A percentile compares a stretch with the other conserved stretches of the same genome.
Evolutionary conservation across 176 grass and related monocot species (phyloP).

Genomic region (Eremochloa ophiuroides): DNA sequence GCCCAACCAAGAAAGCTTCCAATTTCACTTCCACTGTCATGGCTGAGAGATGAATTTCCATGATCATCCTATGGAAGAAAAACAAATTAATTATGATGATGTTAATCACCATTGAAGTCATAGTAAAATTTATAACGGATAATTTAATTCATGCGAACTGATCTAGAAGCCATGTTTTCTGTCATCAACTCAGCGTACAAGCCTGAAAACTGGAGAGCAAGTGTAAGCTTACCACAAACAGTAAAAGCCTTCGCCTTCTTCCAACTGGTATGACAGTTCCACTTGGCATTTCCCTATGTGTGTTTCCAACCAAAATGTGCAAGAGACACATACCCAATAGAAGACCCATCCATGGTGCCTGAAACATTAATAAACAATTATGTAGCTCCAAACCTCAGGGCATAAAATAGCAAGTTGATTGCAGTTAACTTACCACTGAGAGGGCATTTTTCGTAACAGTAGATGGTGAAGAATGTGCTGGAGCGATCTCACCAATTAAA

Average conservation of each 20-base stretch:
- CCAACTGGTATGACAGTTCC: conserved; percentile 61
- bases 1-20: conserved; percentile 91
- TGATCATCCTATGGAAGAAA: conserved; percentile 25
- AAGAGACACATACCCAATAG: conserved; percentile 42
- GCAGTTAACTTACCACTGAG: conserved; percentile 58
- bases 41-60: conserved; percentile 18
- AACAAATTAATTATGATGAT: conserved; percentile 10
- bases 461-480: conserved; percentile 44
- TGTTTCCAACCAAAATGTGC: conserved; percentile 42
- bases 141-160: background rate
- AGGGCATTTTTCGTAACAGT: conserved; percentile 58
- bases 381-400: conserved; percentile 2
- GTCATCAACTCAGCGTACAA: background rate
- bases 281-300: conserved; percentile 32
- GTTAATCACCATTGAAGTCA: background rate
- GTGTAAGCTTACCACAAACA: conserved; percentile 45
- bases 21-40: conserved; percentile 51
- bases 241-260: conserved; percentile 79
- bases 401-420: conserved; percentile 8
- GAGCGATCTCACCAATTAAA: conserved; percentile 30
- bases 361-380: conserved; percentile 13
- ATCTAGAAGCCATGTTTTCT: background rate
- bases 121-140: background rate
- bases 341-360: conserved; percentile 71
- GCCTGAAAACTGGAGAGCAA: conserved; percentile 8